Evolutionary conservation across 2,329 filamentous ascomycete genomes (phyloP), one percentile per base, ranked within the genome.

Genomic region (Colletotrichum simmondsii): DNA sequence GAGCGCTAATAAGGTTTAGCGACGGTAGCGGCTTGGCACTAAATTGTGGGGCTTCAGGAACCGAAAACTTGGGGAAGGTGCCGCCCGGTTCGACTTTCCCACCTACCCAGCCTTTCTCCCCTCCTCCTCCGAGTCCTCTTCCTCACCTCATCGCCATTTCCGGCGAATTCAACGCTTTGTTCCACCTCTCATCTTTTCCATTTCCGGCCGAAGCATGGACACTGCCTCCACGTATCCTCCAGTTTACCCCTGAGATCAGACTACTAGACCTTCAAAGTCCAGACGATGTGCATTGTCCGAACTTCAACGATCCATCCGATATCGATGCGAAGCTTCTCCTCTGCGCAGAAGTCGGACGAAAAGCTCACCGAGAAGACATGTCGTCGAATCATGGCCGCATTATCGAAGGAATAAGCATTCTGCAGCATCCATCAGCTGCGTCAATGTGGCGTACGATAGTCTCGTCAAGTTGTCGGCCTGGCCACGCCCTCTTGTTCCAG

Each of bases 1-100:
- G 56, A 49, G 49, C 65, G 49, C n/a, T 63, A 68, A 26, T 22
- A 30, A n/a, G 12, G 14, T 59, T 10, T 26, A 62, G 30, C 65
- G 56, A 68, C 28, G 28, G 26, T 46, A 46, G 59, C 42, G 60
- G 16, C 60, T 53, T 42, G 32, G 32, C 42, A 37, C 42, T 46
- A 46, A 37, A 24, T 6, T 57, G n/a, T 35, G 14, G 37, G 37
- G 32, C 52, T 32, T 5, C 35, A 57, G 66, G 52, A 54, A 68
- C 30, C 22, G 28, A 62, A 24, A 49, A 52, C 65, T 30, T 62
- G 65, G 65, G 65, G 58, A 68, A 68, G 42, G 42, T 10, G 42
- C 19, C 37, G 37, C 37, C 14, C 16, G 16, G 16, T 35, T 24
- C 35, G 28, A 42, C 64, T 56, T 62, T 10, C 57, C 49, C 60